These are phyloP conservation scores for Elsinoe necatrix DNA, from an alignment of 2,329 filamentous ascomycete genomes.

Conservation along the genomic window DNA sequence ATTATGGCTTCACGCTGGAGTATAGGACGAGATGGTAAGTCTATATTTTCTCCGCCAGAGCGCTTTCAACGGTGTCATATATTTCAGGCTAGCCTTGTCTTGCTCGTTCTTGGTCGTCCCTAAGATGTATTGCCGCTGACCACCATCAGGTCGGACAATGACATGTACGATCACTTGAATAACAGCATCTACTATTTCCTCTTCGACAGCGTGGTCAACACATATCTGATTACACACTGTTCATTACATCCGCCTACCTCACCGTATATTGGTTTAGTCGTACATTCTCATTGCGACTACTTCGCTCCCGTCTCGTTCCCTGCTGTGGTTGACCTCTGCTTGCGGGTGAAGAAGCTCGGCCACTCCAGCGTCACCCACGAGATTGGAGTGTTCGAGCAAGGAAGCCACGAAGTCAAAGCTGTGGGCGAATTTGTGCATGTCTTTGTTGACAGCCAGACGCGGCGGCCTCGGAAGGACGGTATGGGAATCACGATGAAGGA, in stretches of 20 bases:
- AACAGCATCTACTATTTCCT: conserved; percentile 80
- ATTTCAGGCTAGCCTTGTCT: too few species aligned
- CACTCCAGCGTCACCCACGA: conserved; percentile 86
- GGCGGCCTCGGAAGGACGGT: conserved; percentile 56
- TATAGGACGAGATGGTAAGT: conserved; percentile 79
- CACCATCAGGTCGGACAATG: conserved; percentile 68
- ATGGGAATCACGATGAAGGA: conserved; percentile 52
- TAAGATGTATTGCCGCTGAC: background rate
- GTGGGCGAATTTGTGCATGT: conserved; percentile 84
- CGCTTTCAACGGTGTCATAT: background rate
- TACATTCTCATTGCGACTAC: conserved; percentile 78
- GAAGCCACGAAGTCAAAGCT: conserved; percentile 64
- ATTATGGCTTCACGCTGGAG: conserved; percentile 72
- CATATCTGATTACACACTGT: conserved; percentile 75
- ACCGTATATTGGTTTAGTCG: conserved; percentile 70
- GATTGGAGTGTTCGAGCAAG: conserved; percentile 73
- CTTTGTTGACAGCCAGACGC: conserved; percentile 68
- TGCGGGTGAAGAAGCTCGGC: conserved; percentile 76
- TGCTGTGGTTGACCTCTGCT: conserved; percentile 67
- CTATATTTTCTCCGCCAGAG: background rate
- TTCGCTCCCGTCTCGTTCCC: conserved; percentile 76
- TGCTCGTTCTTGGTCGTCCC: too few species aligned
- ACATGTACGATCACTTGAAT: conserved; percentile 93
- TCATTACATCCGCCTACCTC: conserved; percentile 62
- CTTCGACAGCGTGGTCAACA: conserved; percentile 85